phyloP scores from a whole-genome alignment of 176 grass and related monocot genomes.

The Otatea glauca region DNA sequence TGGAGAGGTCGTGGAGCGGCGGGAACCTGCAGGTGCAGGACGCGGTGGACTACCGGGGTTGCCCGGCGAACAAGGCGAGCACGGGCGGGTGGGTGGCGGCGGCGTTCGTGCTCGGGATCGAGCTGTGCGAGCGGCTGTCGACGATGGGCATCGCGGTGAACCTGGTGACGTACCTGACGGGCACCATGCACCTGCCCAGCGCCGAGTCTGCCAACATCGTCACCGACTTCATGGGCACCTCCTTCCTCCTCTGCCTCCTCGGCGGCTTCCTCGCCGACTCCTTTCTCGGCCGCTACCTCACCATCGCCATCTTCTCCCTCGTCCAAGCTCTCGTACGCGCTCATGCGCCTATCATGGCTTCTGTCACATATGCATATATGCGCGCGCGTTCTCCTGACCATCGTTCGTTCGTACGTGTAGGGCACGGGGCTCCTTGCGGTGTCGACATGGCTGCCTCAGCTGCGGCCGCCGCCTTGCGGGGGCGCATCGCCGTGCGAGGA shows the following conservation, averaged over 20 bases:
- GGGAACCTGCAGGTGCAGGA: constrained; percentile 46
- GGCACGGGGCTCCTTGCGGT: constrained; percentile 67
- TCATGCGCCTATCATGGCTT: neutral
- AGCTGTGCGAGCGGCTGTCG: constrained; percentile 77
- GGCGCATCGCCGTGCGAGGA: constrained; percentile 43
- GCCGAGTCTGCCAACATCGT: constrained; percentile 74
- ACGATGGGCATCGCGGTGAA: constrained; percentile 94
- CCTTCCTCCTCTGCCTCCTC: constrained; percentile 97
- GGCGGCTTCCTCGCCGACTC: constrained; percentile 91
- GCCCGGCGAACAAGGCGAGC: constrained; percentile 58
- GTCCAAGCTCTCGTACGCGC: constrained; percentile 64
- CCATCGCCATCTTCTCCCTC: constrained; percentile 87
- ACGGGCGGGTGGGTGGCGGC: constrained; percentile 84
- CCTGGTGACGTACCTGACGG: constrained; percentile 74
- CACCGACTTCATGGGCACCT: constrained; percentile 98
- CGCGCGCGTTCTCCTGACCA: neutral
- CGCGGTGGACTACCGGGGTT: constrained; percentile 74
- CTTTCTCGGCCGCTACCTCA: constrained; percentile 85
- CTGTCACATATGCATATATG: neutral
- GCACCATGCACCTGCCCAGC: constrained; percentile 81
- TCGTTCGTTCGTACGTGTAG: constrained; percentile 12
- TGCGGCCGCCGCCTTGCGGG: constrained; percentile 62
- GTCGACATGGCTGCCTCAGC: constrained; percentile 55
- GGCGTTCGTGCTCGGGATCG: constrained; percentile 70
- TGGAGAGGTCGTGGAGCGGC: constrained; percentile 18